Evolutionary conservation across 495 filamentous ascomycete genomes (phyloP).

Genomic region (Aspergillus steynii): DNA sequence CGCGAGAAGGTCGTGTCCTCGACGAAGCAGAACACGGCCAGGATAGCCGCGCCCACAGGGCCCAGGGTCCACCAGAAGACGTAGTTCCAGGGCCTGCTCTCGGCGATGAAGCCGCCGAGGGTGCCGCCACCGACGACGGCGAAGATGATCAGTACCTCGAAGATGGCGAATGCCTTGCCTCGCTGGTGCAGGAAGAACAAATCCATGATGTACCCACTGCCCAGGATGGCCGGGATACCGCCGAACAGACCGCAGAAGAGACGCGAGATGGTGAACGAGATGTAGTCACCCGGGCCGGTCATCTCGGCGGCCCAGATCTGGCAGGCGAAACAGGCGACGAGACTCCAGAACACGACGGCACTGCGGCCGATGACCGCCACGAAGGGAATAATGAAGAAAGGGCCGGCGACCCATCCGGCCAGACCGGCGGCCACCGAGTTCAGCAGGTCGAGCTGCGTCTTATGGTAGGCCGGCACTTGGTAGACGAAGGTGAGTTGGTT

Average conservation of each 20-base stretch:
- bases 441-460: slow-evolving; percentile 27
- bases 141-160: slow-evolving; percentile 42
- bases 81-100: slow-evolving; percentile 39
- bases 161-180: slow-evolving; percentile 43
- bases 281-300: slow-evolving; percentile 42
- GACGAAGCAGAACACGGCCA: slow-evolving; percentile 45
- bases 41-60: slow-evolving; percentile 37
- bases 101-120: slow-evolving; percentile 47
- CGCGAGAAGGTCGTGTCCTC: slow-evolving; percentile 47
- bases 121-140: slow-evolving; percentile 45
- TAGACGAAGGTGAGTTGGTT: slow-evolving; percentile 34
- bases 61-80: slow-evolving; percentile 56
- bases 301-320: slow-evolving; percentile 45
- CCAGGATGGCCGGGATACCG: slow-evolving; percentile 39
- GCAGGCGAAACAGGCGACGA: slow-evolving; percentile 33
- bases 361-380: slow-evolving; percentile 40
- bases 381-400: slow-evolving; percentile 45
- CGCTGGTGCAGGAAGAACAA: slow-evolving; percentile 50
- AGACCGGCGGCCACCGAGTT: slow-evolving; percentile 37
- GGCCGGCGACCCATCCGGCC: slow-evolving; percentile 43
- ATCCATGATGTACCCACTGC: slow-evolving; percentile 41
- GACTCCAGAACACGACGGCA: slow-evolving; percentile 46
- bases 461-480: slow-evolving; percentile 31
- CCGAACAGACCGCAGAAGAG: slow-evolving; percentile 44
- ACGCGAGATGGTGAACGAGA: slow-evolving; percentile 45